Percentiles rank a stretch among this genome's conserved stretches.
phyloP scores from a whole-genome alignment of 2,329 filamentous ascomycete species.

The Grosmannia serpens region DNA sequence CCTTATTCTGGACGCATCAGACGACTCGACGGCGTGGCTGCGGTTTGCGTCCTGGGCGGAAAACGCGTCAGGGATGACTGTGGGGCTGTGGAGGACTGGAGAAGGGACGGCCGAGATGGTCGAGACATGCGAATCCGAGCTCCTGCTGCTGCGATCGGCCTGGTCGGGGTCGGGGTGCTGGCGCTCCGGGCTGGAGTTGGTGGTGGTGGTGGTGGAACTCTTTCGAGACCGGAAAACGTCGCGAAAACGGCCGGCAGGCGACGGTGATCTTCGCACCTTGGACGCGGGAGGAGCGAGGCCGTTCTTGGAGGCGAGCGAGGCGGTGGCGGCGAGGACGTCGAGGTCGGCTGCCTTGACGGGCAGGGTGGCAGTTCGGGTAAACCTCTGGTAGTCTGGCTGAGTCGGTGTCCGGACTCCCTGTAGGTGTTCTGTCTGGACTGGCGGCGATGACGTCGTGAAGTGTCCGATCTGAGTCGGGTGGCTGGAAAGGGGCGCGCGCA shows the following conservation, averaged over 20 bases:
- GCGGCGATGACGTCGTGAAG: constrained; percentile 56
- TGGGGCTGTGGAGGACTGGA: not conserved
- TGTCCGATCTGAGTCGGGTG: constrained; percentile 57
- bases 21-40: not conserved
- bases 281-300: constrained; percentile 29
- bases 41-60: not conserved
- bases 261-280: constrained; percentile 47
- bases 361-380: constrained; percentile 26
- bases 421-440: constrained; percentile 47
- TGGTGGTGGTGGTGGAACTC: constrained; percentile 27
- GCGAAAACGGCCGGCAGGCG: constrained; percentile 59
- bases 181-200: constrained; percentile 28
- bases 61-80: not conserved
- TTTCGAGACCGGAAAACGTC: constrained; percentile 56
- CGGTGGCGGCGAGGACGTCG: constrained; percentile 21
- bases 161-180: not conserved
- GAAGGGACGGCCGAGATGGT: not conserved
- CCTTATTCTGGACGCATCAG: constrained; percentile 7
- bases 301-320: constrained; percentile 21
- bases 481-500: constrained; percentile 39
- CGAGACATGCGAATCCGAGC: not conserved
- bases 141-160: constrained; percentile 6
- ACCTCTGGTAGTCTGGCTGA: constrained; percentile 15
- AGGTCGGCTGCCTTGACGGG: constrained; percentile 10
- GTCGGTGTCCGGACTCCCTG: constrained; percentile 30